Base-by-base conservation (phyloP, 257 asterid genomes). In the Perilla frutescens region DNA sequence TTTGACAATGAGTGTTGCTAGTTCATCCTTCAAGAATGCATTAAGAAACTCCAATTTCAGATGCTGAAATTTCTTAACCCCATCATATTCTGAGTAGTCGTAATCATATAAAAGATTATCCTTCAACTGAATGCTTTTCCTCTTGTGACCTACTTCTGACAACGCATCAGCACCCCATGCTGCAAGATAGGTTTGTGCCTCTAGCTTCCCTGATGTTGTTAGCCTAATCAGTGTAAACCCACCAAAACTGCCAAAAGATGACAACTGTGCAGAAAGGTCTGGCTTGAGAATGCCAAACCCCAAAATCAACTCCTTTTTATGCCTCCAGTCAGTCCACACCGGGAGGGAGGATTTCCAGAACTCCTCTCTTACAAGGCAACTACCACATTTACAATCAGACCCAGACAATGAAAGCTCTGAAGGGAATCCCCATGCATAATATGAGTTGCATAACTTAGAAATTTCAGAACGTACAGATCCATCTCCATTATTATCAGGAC, bases 281-380 rank as follows among this genome's bases (percentile, higher is more conserved):
- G 81, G 69, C 29, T 75, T 68, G 37, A 89, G 85, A 77, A 89
- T 76, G 55, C 87, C 85, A 82, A 93, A 89, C 36, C 98, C 98
- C 84, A 84, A 51, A 75, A 84, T 79, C 29, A 82, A 26, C 39
- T 77, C 84, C 67, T 79, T 83, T 65, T 83, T 93, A 83, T 93
- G 90, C 82, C 97, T 88, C 97, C 96, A 91, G 76, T 89, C 91
- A 73, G 85, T 79, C 98, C 98, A 91, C 62, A 43, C 74, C 12
- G 89, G 89, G 58, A 83, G 86, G 47, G 91, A 72, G 39, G 75
- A 82, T 67, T 84, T 80, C 13, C 75, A 70, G 45, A 74, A 82
- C 73, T 91, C 91, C 45, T 82, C 84, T 48, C 83, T 82, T 55
- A 87, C 75, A 7, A 87, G 72, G 72, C 92, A 89, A 70, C 79